Base-by-base conservation (phyloP, 345 rosid genomes). In the Orychophragmus violaceus region DNA sequence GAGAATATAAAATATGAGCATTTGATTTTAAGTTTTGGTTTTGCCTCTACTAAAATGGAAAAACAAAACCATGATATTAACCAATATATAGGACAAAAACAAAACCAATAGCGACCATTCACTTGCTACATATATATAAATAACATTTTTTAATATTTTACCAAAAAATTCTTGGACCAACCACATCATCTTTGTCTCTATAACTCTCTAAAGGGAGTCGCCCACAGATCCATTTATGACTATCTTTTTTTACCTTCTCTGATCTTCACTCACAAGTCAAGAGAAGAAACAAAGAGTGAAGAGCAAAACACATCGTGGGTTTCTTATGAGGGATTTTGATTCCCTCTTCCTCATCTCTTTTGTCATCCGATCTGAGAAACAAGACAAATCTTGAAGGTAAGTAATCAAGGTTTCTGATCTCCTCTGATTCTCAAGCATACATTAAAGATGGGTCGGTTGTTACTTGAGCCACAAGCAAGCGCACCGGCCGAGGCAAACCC, bases 381-480 rank as follows among this genome's bases (percentile, higher is more conserved):
- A 39, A 59, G 18, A 59, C 10, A 10, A 73, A 13, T 50, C 61
- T 66, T 73, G 67, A 59, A 59, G 32, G 67, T 59, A 21, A 72
- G 46, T 12, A 5, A 30, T 22, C 42, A 27, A 64, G 55, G 5
- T 50, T 37, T 57, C 21, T 48, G 10, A 19, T 71, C 27, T 63
- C 17, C 14, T 57, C 52, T 48, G 59, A 16, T 49, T 48, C 71
- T 57, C 33, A 32, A 49, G 6, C 49, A 3, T 0, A 59, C 29
- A 51, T 61, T 37, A 64, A 59, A 59, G 55, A 73, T 73, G 77
- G 56, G 41, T 30, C 55, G 77, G n/a, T 8, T n/a, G n/a, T 21
- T 73, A 73, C 67, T 59, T 72, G 66, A 65, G 5, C 6, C 49
- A 0, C 67, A 73, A 58, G 67, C 72, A 30, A 13, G 32, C 57